Conservation (phyloP, 2,329 filamentous ascomycete genomes). For the Ambrosiella cleistominuta region DNA sequence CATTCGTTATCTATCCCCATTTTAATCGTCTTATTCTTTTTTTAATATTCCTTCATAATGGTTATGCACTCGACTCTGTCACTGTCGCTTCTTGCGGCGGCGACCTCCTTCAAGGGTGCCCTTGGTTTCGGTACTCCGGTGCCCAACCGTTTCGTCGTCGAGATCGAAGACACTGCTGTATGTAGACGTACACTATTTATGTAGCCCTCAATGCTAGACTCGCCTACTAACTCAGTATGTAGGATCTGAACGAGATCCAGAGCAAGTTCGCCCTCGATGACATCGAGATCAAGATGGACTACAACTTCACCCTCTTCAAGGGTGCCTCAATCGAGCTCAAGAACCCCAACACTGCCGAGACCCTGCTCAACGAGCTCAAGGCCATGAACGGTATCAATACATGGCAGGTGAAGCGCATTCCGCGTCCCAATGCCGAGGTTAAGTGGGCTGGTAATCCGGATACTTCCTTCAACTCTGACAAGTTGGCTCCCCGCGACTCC, state of each 20-base stretch:
- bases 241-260: conserved; percentile 27
- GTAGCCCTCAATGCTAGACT: neutral
- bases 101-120: conserved; percentile 17
- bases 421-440: conserved; percentile 26
- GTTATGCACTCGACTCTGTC: conserved; percentile 20
- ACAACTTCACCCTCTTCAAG: conserved; percentile 35
- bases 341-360: conserved; percentile 27
- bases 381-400: conserved; percentile 29
- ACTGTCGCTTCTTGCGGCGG: conserved; percentile 22
- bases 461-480: conserved; percentile 1
- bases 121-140: conserved; percentile 17
- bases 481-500: conserved; percentile 5
- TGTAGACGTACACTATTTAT: conserved; percentile 11
- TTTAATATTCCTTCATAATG: conserved; percentile 18
- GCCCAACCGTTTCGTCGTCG: conserved; percentile 34
- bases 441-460: conserved; percentile 25
- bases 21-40: neutral
- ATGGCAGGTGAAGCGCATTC: conserved; percentile 30
- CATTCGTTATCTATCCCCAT: neutral
- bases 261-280: conserved; percentile 24
- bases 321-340: conserved; percentile 36
- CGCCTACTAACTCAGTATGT: neutral
- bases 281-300: conserved; percentile 26
- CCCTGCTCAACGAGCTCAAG: conserved; percentile 25
- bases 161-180: conserved; percentile 33